These are phyloP conservation scores for Puccinia novopanici DNA, from an alignment of 1,284 basidiomycete species.

Conservation along the genomic window DNA sequence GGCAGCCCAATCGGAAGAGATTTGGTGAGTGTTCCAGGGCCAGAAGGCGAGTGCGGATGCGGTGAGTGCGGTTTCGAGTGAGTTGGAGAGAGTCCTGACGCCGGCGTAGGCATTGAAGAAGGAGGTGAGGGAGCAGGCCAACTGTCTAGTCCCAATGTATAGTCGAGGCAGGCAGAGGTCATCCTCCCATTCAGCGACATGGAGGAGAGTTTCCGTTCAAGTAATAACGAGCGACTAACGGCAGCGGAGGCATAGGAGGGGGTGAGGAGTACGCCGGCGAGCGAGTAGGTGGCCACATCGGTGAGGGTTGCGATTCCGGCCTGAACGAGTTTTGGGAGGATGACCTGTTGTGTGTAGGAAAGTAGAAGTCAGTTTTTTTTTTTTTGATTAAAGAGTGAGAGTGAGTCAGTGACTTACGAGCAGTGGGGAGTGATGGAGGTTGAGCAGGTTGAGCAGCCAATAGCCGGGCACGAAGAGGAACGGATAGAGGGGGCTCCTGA, in stretches of 20 bases:
- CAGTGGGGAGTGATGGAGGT: slow-evolving; percentile 64
- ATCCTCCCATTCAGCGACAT: slow-evolving; percentile 6
- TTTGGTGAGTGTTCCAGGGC: slow-evolving; percentile 68
- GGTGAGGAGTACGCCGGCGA: slow-evolving; percentile 69
- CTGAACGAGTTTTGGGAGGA: slow-evolving; percentile 75
- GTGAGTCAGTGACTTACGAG: slow-evolving; percentile 63
- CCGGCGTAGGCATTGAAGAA: slow-evolving; percentile 83
- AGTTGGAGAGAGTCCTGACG: slow-evolving; percentile 88
- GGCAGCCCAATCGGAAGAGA: slow-evolving; percentile 72
- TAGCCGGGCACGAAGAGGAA: slow-evolving; percentile 75
- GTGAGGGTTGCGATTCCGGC: slow-evolving; percentile 77
- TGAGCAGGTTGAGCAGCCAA: slow-evolving; percentile 67
- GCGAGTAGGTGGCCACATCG: slow-evolving; percentile 72
- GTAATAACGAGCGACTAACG: slow-evolving; percentile 61
- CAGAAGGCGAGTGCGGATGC: slow-evolving; percentile 76
- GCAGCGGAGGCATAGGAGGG: slow-evolving; percentile 66
- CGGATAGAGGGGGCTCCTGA: slow-evolving; percentile 59
- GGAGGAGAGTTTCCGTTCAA: slow-evolving; percentile 56
- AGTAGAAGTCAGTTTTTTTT: slow-evolving; percentile 1
- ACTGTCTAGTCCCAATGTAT: slow-evolving; percentile 62
- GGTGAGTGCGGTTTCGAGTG: slow-evolving; percentile 82
- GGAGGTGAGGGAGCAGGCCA: slow-evolving; percentile 78
- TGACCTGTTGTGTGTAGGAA: slow-evolving; percentile 55
- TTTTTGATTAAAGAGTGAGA: not conserved
- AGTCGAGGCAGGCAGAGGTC: slow-evolving; percentile 7